Conservation (phyloP, 371 early-diverging fungal species). For the Funneliformis caledonium region DNA sequence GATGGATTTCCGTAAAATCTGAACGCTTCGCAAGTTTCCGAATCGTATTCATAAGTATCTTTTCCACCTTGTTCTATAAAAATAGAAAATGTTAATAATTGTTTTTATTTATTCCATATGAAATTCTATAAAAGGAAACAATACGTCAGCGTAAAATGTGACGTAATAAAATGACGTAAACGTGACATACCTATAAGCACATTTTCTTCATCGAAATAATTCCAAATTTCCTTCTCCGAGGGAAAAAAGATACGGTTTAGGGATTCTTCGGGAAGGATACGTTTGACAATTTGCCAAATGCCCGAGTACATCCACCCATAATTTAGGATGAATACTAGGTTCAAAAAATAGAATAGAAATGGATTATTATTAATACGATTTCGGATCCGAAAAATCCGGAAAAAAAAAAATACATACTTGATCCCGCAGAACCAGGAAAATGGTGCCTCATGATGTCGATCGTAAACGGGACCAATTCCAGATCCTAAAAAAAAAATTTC, state of each 20-base stretch:
- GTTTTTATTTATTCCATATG: neutral
- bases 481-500: neutral
- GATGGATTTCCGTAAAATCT: conserved; percentile 19
- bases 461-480: conserved; percentile 31
- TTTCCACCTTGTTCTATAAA: conserved; percentile 33
- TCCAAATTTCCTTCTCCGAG: conserved; percentile 14
- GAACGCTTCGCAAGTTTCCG: neutral
- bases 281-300: conserved; percentile 51
- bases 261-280: conserved; percentile 50
- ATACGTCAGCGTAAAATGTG: neutral
- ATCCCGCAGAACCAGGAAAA: conserved; percentile 28
- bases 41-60: conserved; percentile 21
- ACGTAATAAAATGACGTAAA: neutral
- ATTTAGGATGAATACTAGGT: conserved; percentile 50
- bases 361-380: neutral
- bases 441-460: conserved; percentile 28
- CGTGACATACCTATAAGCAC: conserved; percentile 14
- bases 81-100: neutral
- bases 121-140: neutral
- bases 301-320: conserved; percentile 52
- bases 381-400: too few relatives aligned
- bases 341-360: neutral
- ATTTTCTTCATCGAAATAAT: conserved; percentile 38
- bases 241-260: conserved; percentile 50
- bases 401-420: conserved; percentile 20